phyloP scores from a whole-genome alignment of 495 filamentous ascomycete species.

The Penicillium desertorum region DNA sequence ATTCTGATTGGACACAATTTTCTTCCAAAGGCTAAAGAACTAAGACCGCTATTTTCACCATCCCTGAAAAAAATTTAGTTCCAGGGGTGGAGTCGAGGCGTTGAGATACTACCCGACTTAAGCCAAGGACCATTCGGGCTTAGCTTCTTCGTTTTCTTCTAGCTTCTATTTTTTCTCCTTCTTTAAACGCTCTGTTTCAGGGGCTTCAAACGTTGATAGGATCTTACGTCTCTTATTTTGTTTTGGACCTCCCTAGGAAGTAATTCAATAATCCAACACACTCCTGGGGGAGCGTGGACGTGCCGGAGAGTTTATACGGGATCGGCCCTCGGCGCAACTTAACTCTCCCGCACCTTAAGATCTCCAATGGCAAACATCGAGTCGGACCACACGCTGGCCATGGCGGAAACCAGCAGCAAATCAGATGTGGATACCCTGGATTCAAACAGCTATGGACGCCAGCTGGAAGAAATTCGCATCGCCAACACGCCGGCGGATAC shows the following conservation, averaged over 20 bases:
- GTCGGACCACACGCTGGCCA: conserved; percentile 23
- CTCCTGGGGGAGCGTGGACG: background rate
- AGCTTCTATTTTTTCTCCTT: conserved; percentile 1
- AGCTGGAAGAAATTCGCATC: conserved; percentile 32
- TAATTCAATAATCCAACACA: background rate
- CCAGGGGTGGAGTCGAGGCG: background rate
- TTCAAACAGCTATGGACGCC: conserved; percentile 31
- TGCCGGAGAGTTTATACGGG: background rate
- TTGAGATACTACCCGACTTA: background rate
- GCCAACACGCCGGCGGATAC: conserved; percentile 49
- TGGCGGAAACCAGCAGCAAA: conserved; percentile 17
- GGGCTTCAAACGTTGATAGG: background rate
- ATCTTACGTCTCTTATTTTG: background rate
- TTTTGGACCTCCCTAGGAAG: background rate
- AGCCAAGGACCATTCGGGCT: conserved; percentile 10
- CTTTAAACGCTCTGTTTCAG: background rate
- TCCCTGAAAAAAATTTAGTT: background rate
- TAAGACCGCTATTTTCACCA: conserved; percentile 1
- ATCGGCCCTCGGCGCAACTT: background rate
- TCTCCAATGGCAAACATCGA: background rate
- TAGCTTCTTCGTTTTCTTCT: conserved; percentile 3
- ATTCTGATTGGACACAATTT: background rate
- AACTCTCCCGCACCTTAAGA: background rate
- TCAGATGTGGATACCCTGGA: conserved; percentile 30
- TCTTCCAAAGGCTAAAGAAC: background rate